Evolutionary conservation across 2,329 filamentous ascomycete species (phyloP), one percentile per base, ranked within the genome.

Genomic region (Chaetomiaceae sp.): DNA sequence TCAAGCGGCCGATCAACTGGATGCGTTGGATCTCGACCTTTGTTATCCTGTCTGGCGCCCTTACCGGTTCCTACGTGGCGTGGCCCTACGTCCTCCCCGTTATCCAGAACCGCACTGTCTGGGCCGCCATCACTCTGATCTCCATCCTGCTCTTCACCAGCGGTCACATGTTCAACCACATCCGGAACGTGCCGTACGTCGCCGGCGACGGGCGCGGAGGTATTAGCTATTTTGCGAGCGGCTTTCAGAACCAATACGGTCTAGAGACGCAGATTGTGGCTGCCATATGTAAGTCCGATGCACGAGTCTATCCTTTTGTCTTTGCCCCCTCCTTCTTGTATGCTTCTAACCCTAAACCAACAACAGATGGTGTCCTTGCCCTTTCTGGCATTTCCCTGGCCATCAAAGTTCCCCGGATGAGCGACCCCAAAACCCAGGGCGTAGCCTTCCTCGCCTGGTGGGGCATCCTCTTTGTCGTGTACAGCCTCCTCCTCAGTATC

Each of bases 121-220:
- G 94, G 94, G 91, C 92, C 21, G 89, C 88, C 20, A 72, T 95
- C 64, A 95, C 88, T 70, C 75, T 99, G 61, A 90, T 97, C 64
- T 78, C 85, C 13, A 91, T 99, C 58, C 80, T 99, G 37, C 77
- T 96, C 53, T 99, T 97, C 73, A 96, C 87, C 42, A 94, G 88
- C 63, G 95, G 94, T 34, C 91, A 97, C 73, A 99, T 99, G 95
- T 99, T 95, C 80, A 99, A 97, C 71, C 91, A 96, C 67, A 99
- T 99, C 66, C 84, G 95, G 63, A 92, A 94, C 69, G 89, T 95
- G 2, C 94, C 94, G 2, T 99, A 99, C 64, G 90, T 97, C 29
- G 79, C 84, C 37, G 88, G 87, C 37, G 85, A 97, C 67, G 89
- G 90, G 33, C 84, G 81, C 50, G 94, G 94, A 16, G 90, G 90